Evolutionary conservation across 345 rosid species (phyloP).

Genomic region (Lepidium didymum): DNA sequence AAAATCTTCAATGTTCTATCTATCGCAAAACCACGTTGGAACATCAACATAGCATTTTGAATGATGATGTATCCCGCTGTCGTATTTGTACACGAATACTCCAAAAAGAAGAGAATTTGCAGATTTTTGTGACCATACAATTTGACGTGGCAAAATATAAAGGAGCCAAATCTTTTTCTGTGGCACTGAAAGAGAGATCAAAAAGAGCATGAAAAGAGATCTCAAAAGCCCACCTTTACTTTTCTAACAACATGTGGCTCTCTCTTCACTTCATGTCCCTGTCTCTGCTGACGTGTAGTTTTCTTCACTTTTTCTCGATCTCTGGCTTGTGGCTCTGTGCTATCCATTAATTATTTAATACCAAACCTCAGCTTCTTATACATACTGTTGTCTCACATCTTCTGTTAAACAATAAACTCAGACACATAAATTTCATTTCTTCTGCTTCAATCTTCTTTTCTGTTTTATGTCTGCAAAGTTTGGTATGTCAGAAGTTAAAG

Average conservation of each 20-base stretch:
- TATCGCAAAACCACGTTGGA: not conserved
- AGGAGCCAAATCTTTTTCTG: conserved; percentile 18
- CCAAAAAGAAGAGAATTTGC: not conserved
- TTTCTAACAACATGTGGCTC: conserved; percentile 22
- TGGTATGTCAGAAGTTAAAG: conserved; percentile 3
- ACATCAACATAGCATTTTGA: not conserved
- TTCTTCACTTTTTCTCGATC: not conserved
- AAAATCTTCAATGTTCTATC: too few species aligned
- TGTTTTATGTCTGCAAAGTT: not conserved
- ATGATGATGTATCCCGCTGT: not conserved
- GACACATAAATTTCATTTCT: not conserved
- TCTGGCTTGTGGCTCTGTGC: conserved; percentile 28
- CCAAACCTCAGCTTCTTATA: conserved; percentile 10
- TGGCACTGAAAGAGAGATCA: conserved; percentile 21
- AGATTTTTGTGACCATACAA: not conserved
- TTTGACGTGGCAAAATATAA: conserved; percentile 20
- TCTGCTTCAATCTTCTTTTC: not conserved
- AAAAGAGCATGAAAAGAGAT: conserved; percentile 13
- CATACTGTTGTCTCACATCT: not conserved
- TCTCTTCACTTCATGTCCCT: conserved; percentile 20
- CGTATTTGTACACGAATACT: not conserved
- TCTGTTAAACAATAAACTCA: conserved; percentile 1
- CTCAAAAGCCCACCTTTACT: conserved; percentile 7
- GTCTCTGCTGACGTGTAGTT: conserved; percentile 14
- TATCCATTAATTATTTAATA: not conserved